These are phyloP conservation scores for Agaricus blazei DNA, from an alignment of 768 basidiomycete genomes.

Conservation along the genomic window DNA sequence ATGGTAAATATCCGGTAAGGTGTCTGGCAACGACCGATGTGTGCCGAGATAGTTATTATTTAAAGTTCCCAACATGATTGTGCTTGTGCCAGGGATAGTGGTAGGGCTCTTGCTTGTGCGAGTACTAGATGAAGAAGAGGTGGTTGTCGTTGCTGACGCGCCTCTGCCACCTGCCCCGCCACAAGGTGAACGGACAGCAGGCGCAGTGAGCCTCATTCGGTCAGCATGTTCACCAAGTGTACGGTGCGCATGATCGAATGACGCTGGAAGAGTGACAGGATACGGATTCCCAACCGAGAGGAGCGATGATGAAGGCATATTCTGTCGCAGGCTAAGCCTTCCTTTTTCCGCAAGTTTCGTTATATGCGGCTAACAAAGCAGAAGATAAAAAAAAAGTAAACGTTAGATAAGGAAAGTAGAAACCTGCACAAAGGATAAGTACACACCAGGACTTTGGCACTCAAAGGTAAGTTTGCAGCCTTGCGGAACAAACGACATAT, in stretches of 20 bases:
- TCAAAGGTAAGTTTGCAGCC: conserved; percentile 57
- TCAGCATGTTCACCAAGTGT: conserved; percentile 28
- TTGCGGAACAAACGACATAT: conserved; percentile 52
- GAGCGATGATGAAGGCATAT: not conserved
- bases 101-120: not conserved
- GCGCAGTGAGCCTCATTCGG: conserved; percentile 17
- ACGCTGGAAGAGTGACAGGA: conserved; percentile 23
- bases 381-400: not conserved
- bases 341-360: conserved; percentile 48
- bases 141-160: not conserved
- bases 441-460: conserved; percentile 54
- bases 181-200: not conserved
- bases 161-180: not conserved
- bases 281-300: conserved; percentile 14
- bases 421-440: not conserved
- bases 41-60: not conserved
- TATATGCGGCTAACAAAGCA: conserved; percentile 41
- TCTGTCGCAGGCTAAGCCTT: conserved; percentile 21
- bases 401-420: not conserved
- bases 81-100: conserved; percentile 10
- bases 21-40: conserved; percentile 12
- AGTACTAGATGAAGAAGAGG: conserved; percentile 3
- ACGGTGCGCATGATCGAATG: conserved; percentile 31
- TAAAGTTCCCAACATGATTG: not conserved
- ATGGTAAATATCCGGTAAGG: conserved; percentile 43